Conservation (phyloP, 371 early-diverging fungal species). For the Mortierella sp. region DNA sequence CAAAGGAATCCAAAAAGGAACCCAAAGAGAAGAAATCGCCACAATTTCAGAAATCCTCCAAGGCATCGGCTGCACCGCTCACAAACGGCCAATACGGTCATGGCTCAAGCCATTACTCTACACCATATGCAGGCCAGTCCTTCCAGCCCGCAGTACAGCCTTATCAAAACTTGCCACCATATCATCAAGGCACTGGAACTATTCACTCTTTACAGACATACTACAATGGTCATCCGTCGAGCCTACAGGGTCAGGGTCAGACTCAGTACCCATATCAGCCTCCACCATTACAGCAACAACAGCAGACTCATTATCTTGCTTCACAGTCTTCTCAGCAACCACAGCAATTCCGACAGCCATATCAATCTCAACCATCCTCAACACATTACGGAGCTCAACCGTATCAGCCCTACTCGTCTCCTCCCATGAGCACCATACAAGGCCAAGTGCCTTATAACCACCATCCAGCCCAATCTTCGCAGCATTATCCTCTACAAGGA, state of each 20-base stretch:
- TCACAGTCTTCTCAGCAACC: conserved; percentile 29
- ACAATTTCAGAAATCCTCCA: background rate
- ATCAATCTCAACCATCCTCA: conserved; percentile 16
- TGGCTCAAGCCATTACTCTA: background rate
- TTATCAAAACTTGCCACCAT: conserved; percentile 7
- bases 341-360: conserved; percentile 19
- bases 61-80: background rate
- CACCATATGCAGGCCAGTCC: conserved; percentile 13
- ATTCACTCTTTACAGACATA: conserved; percentile 16
- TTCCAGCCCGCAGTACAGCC: conserved; percentile 12
- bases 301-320: conserved; percentile 9
- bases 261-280: conserved; percentile 15
- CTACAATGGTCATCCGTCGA: conserved; percentile 18
- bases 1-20: conserved; percentile 3
- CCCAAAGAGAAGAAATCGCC: conserved; percentile 9
- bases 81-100: conserved; percentile 22
- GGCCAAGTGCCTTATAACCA: conserved; percentile 1
- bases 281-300: conserved; percentile 7
- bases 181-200: conserved; percentile 8
- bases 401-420: conserved; percentile 3
- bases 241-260: background rate
- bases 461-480: background rate
- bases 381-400: conserved; percentile 7
- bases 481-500: conserved; percentile 4
- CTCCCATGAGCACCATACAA: conserved; percentile 8